A percentile compares a stretch with the other conserved stretches of the same genome.
Evolutionary conservation across 257 asterid genomes (phyloP).

Genomic region (Solanum medicagineum): DNA sequence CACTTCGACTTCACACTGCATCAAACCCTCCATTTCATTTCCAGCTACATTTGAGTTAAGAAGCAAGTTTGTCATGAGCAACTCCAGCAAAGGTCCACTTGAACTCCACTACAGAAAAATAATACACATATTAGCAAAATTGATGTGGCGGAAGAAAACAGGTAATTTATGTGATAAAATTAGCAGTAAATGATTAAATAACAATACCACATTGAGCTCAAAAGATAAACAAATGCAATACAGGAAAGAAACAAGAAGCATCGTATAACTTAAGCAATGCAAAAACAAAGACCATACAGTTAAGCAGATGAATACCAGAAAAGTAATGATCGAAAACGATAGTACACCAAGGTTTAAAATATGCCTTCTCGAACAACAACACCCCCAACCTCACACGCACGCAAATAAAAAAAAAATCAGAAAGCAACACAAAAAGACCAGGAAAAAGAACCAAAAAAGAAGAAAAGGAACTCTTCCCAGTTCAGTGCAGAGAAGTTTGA

Average conservation of each 20-base stretch:
- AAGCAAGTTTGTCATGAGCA: constrained; percentile 35
- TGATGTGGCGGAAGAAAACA: not conserved
- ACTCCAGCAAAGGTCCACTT: constrained; percentile 77
- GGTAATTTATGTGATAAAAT: not conserved
- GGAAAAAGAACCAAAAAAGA: not conserved
- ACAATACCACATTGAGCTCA: not conserved
- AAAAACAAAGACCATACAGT: not conserved
- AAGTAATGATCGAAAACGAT: not conserved
- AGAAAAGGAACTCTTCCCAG: not conserved
- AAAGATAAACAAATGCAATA: not conserved
- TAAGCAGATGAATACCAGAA: not conserved
- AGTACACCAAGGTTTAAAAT: not conserved
- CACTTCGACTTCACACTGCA: constrained; percentile 67
- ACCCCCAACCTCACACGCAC: not conserved
- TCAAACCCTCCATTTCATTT: constrained; percentile 42
- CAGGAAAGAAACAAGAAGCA: not conserved
- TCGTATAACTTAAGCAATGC: not conserved
- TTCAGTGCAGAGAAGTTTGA: not conserved
- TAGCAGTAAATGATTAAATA: not conserved
- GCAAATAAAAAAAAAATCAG: not conserved
- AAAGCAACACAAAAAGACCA: not conserved
- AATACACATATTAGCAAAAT: not conserved
- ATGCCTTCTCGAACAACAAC: not conserved
- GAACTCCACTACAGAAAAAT: constrained; percentile 46
- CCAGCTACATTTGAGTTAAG: constrained; percentile 29